Base-by-base conservation (phyloP, 1,139 yeast species). In the Meyerozyma sp. region DNA sequence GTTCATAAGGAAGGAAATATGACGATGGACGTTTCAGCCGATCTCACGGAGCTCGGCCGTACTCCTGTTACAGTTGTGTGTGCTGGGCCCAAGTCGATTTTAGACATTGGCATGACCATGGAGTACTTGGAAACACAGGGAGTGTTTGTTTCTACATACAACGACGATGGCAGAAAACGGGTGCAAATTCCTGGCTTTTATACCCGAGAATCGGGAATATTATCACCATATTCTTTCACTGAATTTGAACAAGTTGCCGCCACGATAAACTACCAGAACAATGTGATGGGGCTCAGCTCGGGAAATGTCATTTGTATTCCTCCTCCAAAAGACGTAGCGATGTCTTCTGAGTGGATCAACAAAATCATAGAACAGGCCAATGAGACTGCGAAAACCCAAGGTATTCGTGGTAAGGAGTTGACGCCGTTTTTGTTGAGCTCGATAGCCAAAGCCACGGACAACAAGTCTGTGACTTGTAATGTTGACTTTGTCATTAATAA, bases 121-220 rank as follows among this genome's bases (percentile, higher is more conserved):
- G 97, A 89, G 59, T 87, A 82, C 56, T 68, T 89, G 46, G 96
- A 89, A 61, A 89, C 97, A 0, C 91, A 88, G 61, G 97, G 96
- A 11, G 83, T 79, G 1, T 78, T 76, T 46, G 82, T 79, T 18
- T 68, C 73, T 8, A 70, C 78, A 23, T 68, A 59, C 38, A 81
- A 84, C 53, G 76, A 70, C 42, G 59, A 61, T 29, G 60, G 58
- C 8, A 44, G 62, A 21, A 40, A 46, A 6, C 45, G 48, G 2
- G 57, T 69, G 21, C 64, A 70, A 39, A 68, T 89, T n/a, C 96
- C 96, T 0, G 96, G 96, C 0, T 89, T 89, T 54, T 89, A 83
- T 58, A 76, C 89, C 23, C 68, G 89, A 41, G 87, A 84, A 51
- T 84, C 95, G 0, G 93, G 94, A 0, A 77, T 83, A 1, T 49